Conservation (phyloP, 441 rosid genomes). For the Aquilaria agallochum region DNA sequence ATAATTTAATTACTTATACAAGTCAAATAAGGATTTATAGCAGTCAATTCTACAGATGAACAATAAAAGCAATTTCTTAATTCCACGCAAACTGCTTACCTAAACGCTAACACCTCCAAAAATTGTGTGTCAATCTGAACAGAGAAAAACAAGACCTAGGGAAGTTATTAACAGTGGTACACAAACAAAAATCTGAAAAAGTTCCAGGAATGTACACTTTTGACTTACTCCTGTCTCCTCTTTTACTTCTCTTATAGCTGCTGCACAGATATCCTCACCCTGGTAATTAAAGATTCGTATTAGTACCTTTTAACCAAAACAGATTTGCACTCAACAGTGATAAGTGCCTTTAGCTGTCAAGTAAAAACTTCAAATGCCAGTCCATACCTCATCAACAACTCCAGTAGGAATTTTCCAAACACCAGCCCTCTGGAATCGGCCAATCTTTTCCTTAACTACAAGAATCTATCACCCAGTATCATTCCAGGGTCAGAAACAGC, state of each 20-base stretch:
- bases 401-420: slow-evolving; percentile 98
- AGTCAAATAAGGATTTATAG: too few species aligned
- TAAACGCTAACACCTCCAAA: slow-evolving; percentile 70
- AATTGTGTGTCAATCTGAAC: slow-evolving; percentile 75
- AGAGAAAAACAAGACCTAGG: slow-evolving; percentile 11
- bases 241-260: slow-evolving; percentile 78
- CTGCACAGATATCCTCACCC: slow-evolving; percentile 75
- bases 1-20: too few species aligned
- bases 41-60: too few species aligned
- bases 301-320: neutral
- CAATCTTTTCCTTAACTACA: slow-evolving; percentile 77
- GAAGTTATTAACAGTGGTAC: slow-evolving; percentile 1
- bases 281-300: slow-evolving; percentile 19
- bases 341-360: neutral
- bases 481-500: slow-evolving; percentile 1
- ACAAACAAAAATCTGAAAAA: slow-evolving; percentile 3
- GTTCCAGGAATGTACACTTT: slow-evolving; percentile 1
- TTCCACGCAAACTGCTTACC: slow-evolving; percentile 29
- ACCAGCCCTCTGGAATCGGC: slow-evolving; percentile 46
- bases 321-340: slow-evolving; percentile 8
- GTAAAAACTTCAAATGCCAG: slow-evolving; percentile 1
- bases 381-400: slow-evolving; percentile 69
- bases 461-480: slow-evolving; percentile 47
- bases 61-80: neutral
- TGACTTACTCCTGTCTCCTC: slow-evolving; percentile 88